These are phyloP conservation scores for Acacia pycnantha DNA, from an alignment of 331 rosid genomes.

Conservation along the genomic window DNA sequence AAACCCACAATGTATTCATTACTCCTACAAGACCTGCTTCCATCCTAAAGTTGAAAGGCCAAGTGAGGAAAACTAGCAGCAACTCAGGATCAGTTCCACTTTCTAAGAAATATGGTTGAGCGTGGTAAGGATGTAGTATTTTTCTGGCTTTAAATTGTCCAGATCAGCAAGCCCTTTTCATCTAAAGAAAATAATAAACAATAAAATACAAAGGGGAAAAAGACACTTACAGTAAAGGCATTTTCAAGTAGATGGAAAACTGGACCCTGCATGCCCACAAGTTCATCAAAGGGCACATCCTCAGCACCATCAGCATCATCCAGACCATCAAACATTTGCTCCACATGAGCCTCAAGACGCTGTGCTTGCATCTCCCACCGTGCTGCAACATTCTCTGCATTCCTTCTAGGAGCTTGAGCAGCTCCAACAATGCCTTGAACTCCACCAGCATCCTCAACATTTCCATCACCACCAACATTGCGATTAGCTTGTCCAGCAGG, in stretches of 20 bases:
- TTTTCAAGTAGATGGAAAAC: slow-evolving; percentile 98
- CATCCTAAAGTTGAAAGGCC: slow-evolving; percentile 2
- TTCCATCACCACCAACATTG: slow-evolving; percentile 73
- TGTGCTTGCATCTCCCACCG: slow-evolving; percentile 99
- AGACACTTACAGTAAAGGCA: slow-evolving; percentile 89
- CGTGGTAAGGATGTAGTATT: background rate
- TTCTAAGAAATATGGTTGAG: background rate
- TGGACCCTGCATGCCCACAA: slow-evolving; percentile 99
- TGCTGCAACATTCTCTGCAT: slow-evolving; percentile 97
- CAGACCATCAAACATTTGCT: slow-evolving; percentile 97
- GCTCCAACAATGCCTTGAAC: slow-evolving; percentile 94
- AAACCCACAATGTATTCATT: slow-evolving; percentile 7
- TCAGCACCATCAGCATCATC: slow-evolving; percentile 99
- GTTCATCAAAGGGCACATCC: slow-evolving; percentile 99
- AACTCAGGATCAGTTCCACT: slow-evolving; percentile 5
- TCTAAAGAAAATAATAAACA: background rate
- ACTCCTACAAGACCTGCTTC: background rate
- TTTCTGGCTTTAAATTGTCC: slow-evolving; percentile 1
- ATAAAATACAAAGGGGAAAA: background rate
- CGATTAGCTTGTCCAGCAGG: slow-evolving; percentile 87
- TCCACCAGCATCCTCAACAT: slow-evolving; percentile 84
- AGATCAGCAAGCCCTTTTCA: slow-evolving; percentile 15
- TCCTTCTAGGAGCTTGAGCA: slow-evolving; percentile 89
- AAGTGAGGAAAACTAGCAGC: slow-evolving; percentile 17
- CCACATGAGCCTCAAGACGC: slow-evolving; percentile 98